A percentile compares a stretch with the other conserved stretches of the same genome.
Conservation (phyloP, 176 grass and related monocot genomes). For the Lolium multiflorum region DNA sequence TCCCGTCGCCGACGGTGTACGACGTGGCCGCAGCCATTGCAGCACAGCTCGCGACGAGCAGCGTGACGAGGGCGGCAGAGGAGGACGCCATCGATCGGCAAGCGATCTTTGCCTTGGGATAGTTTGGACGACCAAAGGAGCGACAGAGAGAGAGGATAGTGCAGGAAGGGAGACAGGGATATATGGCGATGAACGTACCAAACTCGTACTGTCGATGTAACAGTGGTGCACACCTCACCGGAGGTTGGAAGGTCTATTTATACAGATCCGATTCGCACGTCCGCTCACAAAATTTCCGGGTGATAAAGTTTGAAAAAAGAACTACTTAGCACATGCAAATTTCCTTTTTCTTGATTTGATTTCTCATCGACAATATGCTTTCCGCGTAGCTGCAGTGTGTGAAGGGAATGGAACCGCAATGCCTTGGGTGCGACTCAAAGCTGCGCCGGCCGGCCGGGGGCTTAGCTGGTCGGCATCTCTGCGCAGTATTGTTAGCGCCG, state of each 20-base stretch:
- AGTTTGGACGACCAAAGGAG: background rate
- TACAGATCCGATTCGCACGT: background rate
- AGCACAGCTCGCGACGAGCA: conserved; percentile 37
- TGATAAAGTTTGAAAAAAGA: background rate
- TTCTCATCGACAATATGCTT: background rate
- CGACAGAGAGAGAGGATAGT: background rate
- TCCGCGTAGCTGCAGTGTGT: background rate
- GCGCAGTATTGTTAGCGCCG: background rate
- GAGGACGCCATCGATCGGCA: conserved; percentile 33
- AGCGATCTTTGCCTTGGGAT: background rate
- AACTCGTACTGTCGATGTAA: background rate
- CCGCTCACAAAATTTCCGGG: background rate
- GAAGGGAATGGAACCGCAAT: conserved; percentile 48
- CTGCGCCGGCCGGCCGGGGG: background rate
- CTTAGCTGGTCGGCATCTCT: conserved; percentile 43
- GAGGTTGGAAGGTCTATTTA: conserved; percentile 46
- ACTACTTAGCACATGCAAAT: too few species aligned
- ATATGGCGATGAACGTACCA: background rate
- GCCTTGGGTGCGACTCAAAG: conserved; percentile 50
- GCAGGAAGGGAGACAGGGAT: background rate
- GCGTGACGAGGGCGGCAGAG: background rate
- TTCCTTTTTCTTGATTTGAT: background rate
- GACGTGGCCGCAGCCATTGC: conserved; percentile 42
- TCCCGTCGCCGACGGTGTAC: conserved; percentile 61
- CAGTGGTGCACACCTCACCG: background rate